phyloP scores from a whole-genome alignment of 169 alveolate species.

The Cryptosporidium xiaoi region DNA sequence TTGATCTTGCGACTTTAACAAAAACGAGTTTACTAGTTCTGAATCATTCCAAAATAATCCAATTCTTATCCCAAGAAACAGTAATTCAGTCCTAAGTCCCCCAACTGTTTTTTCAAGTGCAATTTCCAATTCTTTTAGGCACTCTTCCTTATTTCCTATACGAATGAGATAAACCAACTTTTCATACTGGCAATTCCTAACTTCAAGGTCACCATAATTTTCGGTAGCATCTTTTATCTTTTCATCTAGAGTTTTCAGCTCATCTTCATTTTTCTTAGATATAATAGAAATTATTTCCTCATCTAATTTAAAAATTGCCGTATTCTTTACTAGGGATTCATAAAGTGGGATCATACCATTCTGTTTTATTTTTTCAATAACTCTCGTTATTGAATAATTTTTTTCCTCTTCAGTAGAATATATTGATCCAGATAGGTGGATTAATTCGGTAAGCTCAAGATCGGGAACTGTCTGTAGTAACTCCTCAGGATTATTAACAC shows the following conservation, averaged over 20 bases:
- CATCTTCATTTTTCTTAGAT: slow-evolving; percentile 7
- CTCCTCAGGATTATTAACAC: slow-evolving; percentile 32
- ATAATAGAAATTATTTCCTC: neutral
- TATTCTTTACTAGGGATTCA: slow-evolving; percentile 4
- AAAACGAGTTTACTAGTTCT: slow-evolving; percentile 44
- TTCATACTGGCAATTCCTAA: slow-evolving; percentile 83
- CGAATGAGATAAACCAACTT: slow-evolving; percentile 75
- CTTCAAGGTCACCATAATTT: slow-evolving; percentile 82
- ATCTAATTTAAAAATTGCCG: neutral
- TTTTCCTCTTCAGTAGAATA: slow-evolving; percentile 19
- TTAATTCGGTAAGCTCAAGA: slow-evolving; percentile 14
- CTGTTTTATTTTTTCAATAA: slow-evolving; percentile 1
- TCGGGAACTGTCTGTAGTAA: slow-evolving; percentile 52
- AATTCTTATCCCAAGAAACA: slow-evolving; percentile 80
- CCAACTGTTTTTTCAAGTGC: slow-evolving; percentile 80
- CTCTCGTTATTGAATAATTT: neutral
- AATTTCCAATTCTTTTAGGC: slow-evolving; percentile 69
- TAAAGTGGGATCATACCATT: slow-evolving; percentile 42
- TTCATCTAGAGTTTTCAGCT: slow-evolving; percentile 77
- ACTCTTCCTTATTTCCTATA: slow-evolving; percentile 27
- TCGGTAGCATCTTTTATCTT: slow-evolving; percentile 82
- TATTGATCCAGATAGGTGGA: slow-evolving; percentile 10
- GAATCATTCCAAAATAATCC: slow-evolving; percentile 79
- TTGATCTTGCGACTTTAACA: slow-evolving; percentile 72
- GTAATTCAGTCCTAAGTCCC: slow-evolving; percentile 82